Base-by-base conservation (phyloP, 805 yeast genomes). In the Martiniozyma abietophila region DNA sequence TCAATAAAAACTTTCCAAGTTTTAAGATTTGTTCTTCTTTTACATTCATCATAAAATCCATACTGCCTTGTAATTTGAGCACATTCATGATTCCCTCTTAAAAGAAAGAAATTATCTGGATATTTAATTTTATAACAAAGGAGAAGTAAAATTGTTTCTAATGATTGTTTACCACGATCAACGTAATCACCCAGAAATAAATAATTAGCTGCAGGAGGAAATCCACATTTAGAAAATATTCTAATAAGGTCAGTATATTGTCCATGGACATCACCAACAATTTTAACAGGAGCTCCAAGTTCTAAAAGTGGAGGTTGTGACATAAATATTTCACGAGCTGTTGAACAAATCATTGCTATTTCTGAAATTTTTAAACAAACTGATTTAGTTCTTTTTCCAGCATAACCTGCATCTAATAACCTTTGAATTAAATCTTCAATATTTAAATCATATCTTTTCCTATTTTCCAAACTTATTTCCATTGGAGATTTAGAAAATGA, bases 11-110 rank as follows among this genome's bases (percentile, higher is more conserved):
- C 61, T 54, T 88, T 86, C 98, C 98, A 92, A 1, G 88, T 81
- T 54, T 89, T 92, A 49, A 88, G 74, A 51, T 80, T 83, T 49
- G 95, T 76, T 41, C 98, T 69, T 50, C 98, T 74, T 56, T 92
- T 92, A 65, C 98, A 92, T 61, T 92, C 98, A 60, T 92, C 98
- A 55, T 86, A 92, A 53, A 92, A 92, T 2, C 98, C 98, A 58
- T 92, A 92, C 21, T 92, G 95, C 44, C 96, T 74, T 2, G 97
- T 89, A 37, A 92, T 94, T 51, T 84, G 85, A 15, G 98, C 96
- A 59, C 95, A 84, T 62, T 92, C 98, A 61, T 92, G 98, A 59
- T 92, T 92, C 15, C 98, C 98, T 47, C 98, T 67, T 27, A 92
- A 65, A 39, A 92, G 60, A 57, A 89, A 92, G 58, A 92, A 88